These are phyloP conservation scores for Arxiozyma bovina DNA, from an alignment of 1,139 yeast genomes.

Conservation along the genomic window DNA sequence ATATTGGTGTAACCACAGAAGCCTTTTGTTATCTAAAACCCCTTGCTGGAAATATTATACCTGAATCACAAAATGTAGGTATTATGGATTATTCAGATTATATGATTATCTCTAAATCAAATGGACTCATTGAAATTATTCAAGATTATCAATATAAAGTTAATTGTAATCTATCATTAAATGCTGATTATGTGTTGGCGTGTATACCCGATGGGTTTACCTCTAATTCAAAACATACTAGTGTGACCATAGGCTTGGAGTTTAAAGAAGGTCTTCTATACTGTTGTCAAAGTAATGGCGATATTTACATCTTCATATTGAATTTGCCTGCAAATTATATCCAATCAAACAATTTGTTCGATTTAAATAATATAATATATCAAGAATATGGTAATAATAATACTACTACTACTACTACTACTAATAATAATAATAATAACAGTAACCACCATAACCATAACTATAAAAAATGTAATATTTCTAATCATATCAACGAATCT, in stretches of 20 bases:
- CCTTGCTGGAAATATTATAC: constrained; percentile 7
- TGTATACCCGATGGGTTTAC: constrained; percentile 18
- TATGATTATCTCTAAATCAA: constrained; percentile 22
- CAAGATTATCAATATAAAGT: constrained; percentile 19
- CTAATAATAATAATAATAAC: no score
- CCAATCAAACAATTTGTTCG: constrained; percentile 12
- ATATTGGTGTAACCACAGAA: constrained; percentile 17
- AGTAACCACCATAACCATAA: no score
- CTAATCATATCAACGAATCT: not conserved
- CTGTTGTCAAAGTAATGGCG: constrained; percentile 22
- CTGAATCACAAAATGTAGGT: constrained; percentile 6
- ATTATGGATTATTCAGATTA: constrained; percentile 22
- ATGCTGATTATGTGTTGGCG: constrained; percentile 17
- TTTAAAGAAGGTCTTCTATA: constrained; percentile 22
- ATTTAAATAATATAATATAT: not conserved
- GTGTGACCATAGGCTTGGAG: constrained; percentile 19
- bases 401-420: no score
- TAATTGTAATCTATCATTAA: constrained; percentile 7
- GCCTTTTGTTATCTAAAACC: constrained; percentile 25
- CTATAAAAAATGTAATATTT: no score
- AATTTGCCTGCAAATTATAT: constrained; percentile 22
- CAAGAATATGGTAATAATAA: not conserved
- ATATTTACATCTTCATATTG: constrained; percentile 19
- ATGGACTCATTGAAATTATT: constrained; percentile 26
- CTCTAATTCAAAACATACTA: constrained; percentile 10